Evolutionary conservation across 345 rosid species (phyloP), one percentile per base, ranked within the genome.

Genomic region (Mangifera indica): DNA sequence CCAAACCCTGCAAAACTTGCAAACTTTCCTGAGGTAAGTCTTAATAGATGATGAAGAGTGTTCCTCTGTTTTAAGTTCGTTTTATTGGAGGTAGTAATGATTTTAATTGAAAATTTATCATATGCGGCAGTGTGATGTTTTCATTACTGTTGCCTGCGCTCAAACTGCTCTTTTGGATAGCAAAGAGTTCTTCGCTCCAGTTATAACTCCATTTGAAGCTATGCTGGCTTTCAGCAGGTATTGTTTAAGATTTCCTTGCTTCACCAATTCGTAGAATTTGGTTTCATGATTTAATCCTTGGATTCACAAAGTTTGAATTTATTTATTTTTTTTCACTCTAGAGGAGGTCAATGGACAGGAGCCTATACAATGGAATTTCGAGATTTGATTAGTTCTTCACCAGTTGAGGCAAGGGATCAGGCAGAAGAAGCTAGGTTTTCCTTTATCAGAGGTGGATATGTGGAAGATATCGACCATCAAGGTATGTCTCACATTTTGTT

Each of bases 1-100:
- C 98, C 97, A 67, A 94, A 94, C 74, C 96, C 98, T 18, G 91
- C 97, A 63, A 94, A 94, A 12, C 96, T 94, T 61, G 99, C 98
- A 48, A 94, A 94, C 81, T 94, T 94, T 70, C 99, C 96, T 0
- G 98, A 94, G 87, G 99, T 87, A 78, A 70, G 66, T 46, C 59
- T 74, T 55, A 14, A 67, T 45, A 14, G 53, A 61, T n/a, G 51
- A 22, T 25, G 79, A n/a, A n/a, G 8, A 52, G 15, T 55, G 17
- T 9, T 21, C 37, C 9, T n/a, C n/a, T n/a, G n/a, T n/a, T n/a
- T n/a, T n/a, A n/a, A n/a, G n/a, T n/a, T n/a, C n/a, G n/a, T n/a
- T n/a, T 34, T 34, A 34, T 5, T 3, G 37, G 37, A 34, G 4
- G 37, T 34, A 5, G 6, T 71, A 54, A 51, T 72, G 32, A 51